Conservation (phyloP, 2,329 filamentous ascomycete genomes). For the Calycina herbarum region DNA sequence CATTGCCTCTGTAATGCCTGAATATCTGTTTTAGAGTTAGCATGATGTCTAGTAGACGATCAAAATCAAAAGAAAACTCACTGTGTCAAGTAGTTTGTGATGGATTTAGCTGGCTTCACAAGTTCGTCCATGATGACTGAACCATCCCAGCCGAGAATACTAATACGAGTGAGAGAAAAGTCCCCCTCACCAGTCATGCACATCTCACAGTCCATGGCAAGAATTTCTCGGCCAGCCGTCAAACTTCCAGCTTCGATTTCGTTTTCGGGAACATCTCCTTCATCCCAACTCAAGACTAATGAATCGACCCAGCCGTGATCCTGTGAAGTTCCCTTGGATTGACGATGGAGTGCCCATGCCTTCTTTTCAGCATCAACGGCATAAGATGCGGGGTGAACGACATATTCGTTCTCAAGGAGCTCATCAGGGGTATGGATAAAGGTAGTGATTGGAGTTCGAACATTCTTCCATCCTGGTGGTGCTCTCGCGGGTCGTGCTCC, state of each 20-base stretch:
- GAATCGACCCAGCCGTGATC: constrained; percentile 82
- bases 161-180: constrained; percentile 85
- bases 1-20: constrained; percentile 87
- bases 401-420: constrained; percentile 79
- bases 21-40: constrained; percentile 53
- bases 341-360: constrained; percentile 53
- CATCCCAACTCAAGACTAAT: constrained; percentile 62
- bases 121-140: constrained; percentile 82
- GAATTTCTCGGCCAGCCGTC: constrained; percentile 75
- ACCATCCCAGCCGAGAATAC: constrained; percentile 83
- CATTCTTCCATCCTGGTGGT: constrained; percentile 67
- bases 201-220: constrained; percentile 96
- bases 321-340: constrained; percentile 47
- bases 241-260: constrained; percentile 80
- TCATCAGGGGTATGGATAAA: constrained; percentile 74
- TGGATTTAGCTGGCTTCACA: constrained; percentile 85
- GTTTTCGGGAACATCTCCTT: constrained; percentile 65
- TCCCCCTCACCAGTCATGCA: constrained; percentile 80
- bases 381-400: constrained; percentile 77
- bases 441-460: constrained; percentile 78
- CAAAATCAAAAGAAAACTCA: constrained; percentile 30
- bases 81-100: constrained; percentile 87
- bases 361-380: constrained; percentile 54
- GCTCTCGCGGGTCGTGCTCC: constrained; percentile 62
- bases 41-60: constrained; percentile 17